Evolutionary conservation across 2,329 filamentous ascomycete species (phyloP).

Genomic region (Ascochyta viciae-villosae): DNA sequence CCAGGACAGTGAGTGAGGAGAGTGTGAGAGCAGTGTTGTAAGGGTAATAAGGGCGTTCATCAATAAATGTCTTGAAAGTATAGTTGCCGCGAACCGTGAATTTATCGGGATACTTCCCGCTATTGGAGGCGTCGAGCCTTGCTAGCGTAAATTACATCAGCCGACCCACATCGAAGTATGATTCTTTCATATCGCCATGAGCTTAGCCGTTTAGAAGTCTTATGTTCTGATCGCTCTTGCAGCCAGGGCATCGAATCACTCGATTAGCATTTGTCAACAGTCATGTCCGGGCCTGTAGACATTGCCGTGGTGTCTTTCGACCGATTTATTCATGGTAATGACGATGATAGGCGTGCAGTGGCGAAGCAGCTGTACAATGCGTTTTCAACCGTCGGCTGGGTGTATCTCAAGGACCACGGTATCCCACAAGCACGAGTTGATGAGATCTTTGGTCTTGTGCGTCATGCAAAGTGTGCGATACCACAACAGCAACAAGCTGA

Average conservation of each 20-base stretch:
- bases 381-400: conserved; percentile 51
- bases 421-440: conserved; percentile 44
- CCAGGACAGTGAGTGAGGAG: conserved; percentile 8
- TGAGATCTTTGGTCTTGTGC: conserved; percentile 36
- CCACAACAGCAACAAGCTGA: background rate
- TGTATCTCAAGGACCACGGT: conserved; percentile 53
- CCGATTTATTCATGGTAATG: conserved; percentile 29
- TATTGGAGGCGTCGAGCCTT: background rate
- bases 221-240: background rate
- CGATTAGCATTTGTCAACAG: background rate
- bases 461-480: conserved; percentile 1
- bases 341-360: conserved; percentile 29
- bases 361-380: conserved; percentile 47
- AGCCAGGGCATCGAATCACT: background rate
- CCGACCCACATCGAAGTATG: background rate
- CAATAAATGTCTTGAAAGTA: too few relatives aligned
- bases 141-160: background rate
- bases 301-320: conserved; percentile 38
- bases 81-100: too few relatives aligned
- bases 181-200: background rate
- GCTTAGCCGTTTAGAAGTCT: background rate
- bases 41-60: background rate
- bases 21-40: conserved; percentile 32
- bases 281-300: conserved; percentile 21
- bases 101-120: too few relatives aligned